Conservation (phyloP, 768 basidiomycete species). For the Trichaptum fuscoviolaceum region DNA sequence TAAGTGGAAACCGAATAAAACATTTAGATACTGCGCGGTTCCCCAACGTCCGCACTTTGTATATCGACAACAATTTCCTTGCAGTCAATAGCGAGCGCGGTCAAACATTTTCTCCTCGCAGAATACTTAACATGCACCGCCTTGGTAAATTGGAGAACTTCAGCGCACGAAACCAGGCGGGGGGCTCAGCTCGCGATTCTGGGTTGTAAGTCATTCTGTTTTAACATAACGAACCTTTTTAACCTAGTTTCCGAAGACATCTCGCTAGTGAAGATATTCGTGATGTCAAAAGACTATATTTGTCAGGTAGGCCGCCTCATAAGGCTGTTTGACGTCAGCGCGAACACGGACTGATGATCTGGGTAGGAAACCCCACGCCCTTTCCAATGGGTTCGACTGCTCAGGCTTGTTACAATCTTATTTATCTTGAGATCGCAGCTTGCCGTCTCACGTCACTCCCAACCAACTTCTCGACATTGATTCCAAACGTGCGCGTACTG, state of each 20-base stretch:
- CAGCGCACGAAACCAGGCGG: slow-evolving; percentile 85
- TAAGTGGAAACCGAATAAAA: slow-evolving; percentile 76
- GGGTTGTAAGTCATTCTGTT: slow-evolving; percentile 32
- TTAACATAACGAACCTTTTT: background rate
- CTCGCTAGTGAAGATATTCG: slow-evolving; percentile 53
- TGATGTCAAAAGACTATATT: slow-evolving; percentile 90
- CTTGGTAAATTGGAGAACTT: slow-evolving; percentile 80
- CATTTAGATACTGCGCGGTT: slow-evolving; percentile 56
- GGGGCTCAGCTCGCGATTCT: slow-evolving; percentile 31
- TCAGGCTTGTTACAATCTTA: slow-evolving; percentile 80
- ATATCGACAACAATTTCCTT: slow-evolving; percentile 82
- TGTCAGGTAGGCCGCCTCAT: slow-evolving; percentile 62
- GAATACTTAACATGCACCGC: slow-evolving; percentile 31
- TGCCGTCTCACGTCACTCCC: slow-evolving; percentile 80
- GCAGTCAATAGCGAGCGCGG: slow-evolving; percentile 37
- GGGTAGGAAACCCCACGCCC: background rate
- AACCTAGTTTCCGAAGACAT: slow-evolving; percentile 14
- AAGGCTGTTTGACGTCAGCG: slow-evolving; percentile 4
- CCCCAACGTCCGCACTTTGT: slow-evolving; percentile 79
- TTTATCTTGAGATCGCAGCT: slow-evolving; percentile 87
- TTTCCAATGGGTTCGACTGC: slow-evolving; percentile 22
- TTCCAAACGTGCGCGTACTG: slow-evolving; percentile 84
- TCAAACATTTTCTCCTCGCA: background rate
- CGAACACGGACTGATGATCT: slow-evolving; percentile 1
- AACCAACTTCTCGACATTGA: slow-evolving; percentile 50